A percentile compares a stretch with the other conserved stretches of the same genome.
phyloP scores from a whole-genome alignment of 768 basidiomycete species.

The Hygrophoropsis aurantiaca region DNA sequence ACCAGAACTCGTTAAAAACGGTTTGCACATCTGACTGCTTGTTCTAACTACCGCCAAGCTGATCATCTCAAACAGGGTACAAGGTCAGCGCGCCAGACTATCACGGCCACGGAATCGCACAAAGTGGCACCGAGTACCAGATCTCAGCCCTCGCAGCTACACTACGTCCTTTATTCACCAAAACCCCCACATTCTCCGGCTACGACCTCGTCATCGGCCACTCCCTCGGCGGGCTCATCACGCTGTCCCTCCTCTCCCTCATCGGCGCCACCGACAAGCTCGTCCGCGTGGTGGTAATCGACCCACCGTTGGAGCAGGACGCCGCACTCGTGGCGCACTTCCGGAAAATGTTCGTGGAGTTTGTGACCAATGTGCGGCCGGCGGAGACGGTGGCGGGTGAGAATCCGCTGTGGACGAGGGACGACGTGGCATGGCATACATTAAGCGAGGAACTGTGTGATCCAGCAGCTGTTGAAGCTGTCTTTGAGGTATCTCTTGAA shows the following conservation, averaged over 20 bases:
- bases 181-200: neutral
- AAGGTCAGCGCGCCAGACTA: constrained; percentile 22
- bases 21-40: constrained; percentile 2
- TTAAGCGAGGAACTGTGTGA: constrained; percentile 3
- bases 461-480: neutral
- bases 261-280: constrained; percentile 7
- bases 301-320: constrained; percentile 11
- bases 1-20: constrained; percentile 9
- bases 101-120: constrained; percentile 14
- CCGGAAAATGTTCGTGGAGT: neutral
- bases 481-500: constrained; percentile 3
- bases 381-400: neutral
- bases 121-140: constrained; percentile 9
- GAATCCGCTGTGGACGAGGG: constrained; percentile 2
- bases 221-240: constrained; percentile 10
- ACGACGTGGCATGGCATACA: neutral
- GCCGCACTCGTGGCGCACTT: neutral
- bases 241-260: constrained; percentile 9
- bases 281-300: constrained; percentile 16
- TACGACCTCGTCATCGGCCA: constrained; percentile 19
- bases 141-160: constrained; percentile 12
- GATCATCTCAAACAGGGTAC: constrained; percentile 13
- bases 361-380: neutral
- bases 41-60: too few relatives aligned
- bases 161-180: constrained; percentile 16